Evolutionary conservation across 169 alveolate species (phyloP), one percentile per base, ranked within the genome.

Genomic region (Cryptosporidium meleagridis): DNA sequence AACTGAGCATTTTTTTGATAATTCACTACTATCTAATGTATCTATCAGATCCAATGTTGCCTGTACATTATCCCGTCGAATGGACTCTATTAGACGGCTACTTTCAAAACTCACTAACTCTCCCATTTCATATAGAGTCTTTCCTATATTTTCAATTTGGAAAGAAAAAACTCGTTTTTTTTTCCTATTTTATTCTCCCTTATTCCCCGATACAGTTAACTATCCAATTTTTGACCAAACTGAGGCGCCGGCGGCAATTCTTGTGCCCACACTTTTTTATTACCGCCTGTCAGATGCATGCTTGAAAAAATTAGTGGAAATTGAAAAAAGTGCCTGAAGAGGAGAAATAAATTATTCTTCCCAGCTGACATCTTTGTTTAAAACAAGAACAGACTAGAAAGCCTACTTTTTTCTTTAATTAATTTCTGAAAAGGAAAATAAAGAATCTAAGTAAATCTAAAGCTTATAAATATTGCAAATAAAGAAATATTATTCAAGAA

Each of bases 251-350:
- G 86, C 86, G 86, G 71, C 0, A 10, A 6, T 61, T 69, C 9
- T 2, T 37, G 0, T 55, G 68, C 86, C 86, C 86, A 73, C 86
- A 73, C 86, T 59, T 73, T 73, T 51, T 53, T 73, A 58, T 59
- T 59, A 39, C 86, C 86, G 68, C 86, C 65, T 69, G 35, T 44
- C 65, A 21, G 86, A 73, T 73, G 86, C 86, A 73, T 73, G 86
- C 55, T 73, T 53, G 55, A 51, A 73, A 55, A 71, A 71, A 44
- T 9, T 39, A 70, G 84, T 69, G 41, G 33, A 51, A 48, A 51
- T 41, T 44, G 55, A 29, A 18, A 44, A 69, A 21, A 69, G 58
- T 41, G 41, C 16, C 41, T 69, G 4, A 3, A 26, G 3, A 31
- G 12, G 12, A 14, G 33, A 55, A 26, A 55, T 3, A 23, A 55